Evolutionary conservation across 306 rosid genomes (phyloP).

Genomic region (Prunus campanulata): DNA sequence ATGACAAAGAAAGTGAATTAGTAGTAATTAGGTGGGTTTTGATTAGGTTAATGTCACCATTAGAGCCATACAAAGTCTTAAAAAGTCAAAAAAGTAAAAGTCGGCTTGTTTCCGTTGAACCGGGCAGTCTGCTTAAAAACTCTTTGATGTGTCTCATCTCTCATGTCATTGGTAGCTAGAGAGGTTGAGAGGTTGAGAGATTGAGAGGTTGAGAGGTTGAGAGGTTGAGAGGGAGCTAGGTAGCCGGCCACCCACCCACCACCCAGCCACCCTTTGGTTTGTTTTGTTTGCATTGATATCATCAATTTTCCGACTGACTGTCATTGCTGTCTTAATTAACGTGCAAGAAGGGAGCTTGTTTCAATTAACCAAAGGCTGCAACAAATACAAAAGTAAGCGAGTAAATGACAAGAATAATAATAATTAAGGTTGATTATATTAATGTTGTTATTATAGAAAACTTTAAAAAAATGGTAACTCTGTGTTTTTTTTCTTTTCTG

Average conservation of each 20-base stretch:
- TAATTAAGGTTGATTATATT: neutral
- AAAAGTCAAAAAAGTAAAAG: slow-evolving; percentile 59
- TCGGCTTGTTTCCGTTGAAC: slow-evolving; percentile 51
- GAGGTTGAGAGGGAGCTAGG: no score
- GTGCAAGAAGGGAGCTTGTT: neutral
- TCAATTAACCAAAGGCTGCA: neutral
- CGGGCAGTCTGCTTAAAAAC: slow-evolving; percentile 46
- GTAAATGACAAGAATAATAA: neutral
- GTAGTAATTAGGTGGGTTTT: slow-evolving; percentile 18
- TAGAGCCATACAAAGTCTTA: slow-evolving; percentile 32
- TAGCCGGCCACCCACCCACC: no score
- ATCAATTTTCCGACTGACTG: neutral
- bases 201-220: neutral
- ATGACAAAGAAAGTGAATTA: neutral
- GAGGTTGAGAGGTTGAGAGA: neutral
- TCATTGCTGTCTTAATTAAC: neutral
- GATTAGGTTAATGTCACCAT: slow-evolving; percentile 39
- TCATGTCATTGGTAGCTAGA: neutral
- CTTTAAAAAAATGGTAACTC: neutral
- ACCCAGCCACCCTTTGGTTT: neutral
- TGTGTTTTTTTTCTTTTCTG: neutral
- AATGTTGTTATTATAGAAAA: neutral
- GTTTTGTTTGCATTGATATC: neutral
- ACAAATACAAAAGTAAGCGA: neutral
- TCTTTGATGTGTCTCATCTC: neutral